Conservation (phyloP, 2,329 filamentous ascomycete genomes). For the Annulohypoxylon truncatum region DNA sequence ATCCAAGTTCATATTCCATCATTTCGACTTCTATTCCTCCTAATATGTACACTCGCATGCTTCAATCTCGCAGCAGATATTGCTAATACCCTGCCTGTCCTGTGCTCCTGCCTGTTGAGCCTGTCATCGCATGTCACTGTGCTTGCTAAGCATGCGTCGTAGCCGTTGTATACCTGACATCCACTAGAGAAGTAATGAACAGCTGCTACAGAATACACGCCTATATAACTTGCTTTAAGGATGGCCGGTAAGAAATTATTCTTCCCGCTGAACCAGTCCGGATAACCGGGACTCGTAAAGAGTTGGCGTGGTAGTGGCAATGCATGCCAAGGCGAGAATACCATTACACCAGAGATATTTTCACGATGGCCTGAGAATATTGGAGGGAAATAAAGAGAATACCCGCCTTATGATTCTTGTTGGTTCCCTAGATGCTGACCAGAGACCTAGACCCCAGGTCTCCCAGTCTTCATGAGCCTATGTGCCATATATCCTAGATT, state of each 20-base stretch:
- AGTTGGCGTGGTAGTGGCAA: not conserved
- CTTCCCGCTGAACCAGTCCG: not conserved
- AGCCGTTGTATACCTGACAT: not conserved
- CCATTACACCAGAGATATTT: not conserved
- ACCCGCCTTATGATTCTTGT: too few species aligned
- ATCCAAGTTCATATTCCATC: not conserved
- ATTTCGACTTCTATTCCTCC: not conserved
- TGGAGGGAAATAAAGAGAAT: too few species aligned
- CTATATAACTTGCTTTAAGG: not conserved
- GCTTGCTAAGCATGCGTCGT: not conserved
- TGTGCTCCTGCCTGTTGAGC: too few species aligned
- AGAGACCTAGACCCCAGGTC: too few species aligned
- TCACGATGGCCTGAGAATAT: too few species aligned
- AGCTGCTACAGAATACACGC: not conserved
- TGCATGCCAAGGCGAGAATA: not conserved
- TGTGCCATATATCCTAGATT: too few species aligned
- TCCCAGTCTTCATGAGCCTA: too few species aligned
- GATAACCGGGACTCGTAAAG: not conserved
- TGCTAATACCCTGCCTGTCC: too few species aligned
- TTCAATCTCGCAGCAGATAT: not conserved
- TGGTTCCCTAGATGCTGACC: too few species aligned
- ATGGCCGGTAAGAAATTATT: not conserved
- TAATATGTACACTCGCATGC: not conserved
- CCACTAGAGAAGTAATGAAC: not conserved
- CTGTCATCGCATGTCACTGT: too few species aligned